Evolutionary conservation across 78 protist species (phyloP), one percentile per base, ranked within the genome.

Genomic region (Dictyostelium intermedium): DNA sequence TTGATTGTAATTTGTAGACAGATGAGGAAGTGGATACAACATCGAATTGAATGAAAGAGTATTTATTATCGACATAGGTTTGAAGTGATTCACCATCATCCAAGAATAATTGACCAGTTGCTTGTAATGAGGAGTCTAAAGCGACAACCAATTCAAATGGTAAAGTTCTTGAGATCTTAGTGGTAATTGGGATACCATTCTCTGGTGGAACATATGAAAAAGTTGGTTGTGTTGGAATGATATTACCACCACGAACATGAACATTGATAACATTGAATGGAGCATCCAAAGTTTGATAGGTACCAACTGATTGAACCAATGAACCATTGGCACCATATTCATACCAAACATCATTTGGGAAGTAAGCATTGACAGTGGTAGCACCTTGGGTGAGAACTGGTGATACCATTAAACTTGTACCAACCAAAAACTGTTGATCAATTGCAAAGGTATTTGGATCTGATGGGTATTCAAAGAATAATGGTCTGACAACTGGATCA

Each of bases 381-480:
- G 96, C 96, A 76, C 89, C 95, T 41, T 82, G 86, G 3, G 77
- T 43, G 60, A 95, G 81, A 14, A 96, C 98, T 14, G 98, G 98
- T 6, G 96, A 50, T 63, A 96, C 96, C 53, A 97, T 34, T 50
- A 97, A 16, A 14, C 84, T 23, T 25, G 45, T 8, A 50, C 98
- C 98, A 60, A 96, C 61, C 3, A 96, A 41, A 73, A 96, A 93
- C 87, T 97, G 98, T 23, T 20, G 27, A 70, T 96, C 98, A 70
- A 97, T 56, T 4, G 80, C 77, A 41, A 16, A 74, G 60, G 96
- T 83, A 1, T 63, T 63, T 27, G 92, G 5, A 37, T 96, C 97
- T 20, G 13, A 13, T 5, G 97, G 95, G 27, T 82, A 96, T 74
- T 95, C 96, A 32, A 97, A 91, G 83, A 83, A 87, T 11, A 97